phyloP scores from a whole-genome alignment of 176 grass and related monocot genomes.

The Panicum miliaceum region DNA sequence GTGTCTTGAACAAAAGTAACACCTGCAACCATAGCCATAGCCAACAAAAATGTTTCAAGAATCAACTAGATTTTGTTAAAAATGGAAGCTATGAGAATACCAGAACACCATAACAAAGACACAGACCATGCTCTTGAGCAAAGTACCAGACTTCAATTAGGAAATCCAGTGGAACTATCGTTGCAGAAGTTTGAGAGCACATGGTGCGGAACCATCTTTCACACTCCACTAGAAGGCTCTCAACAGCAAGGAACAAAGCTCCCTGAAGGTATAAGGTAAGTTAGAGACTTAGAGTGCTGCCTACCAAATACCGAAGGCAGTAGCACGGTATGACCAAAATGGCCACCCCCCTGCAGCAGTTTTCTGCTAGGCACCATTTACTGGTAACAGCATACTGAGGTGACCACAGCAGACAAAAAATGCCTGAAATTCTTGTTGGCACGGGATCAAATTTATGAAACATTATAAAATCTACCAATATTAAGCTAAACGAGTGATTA shows the following conservation, averaged over 20 bases:
- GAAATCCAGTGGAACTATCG: conserved; percentile 26
- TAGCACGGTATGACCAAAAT: not conserved
- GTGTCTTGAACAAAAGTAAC: conserved; percentile 54
- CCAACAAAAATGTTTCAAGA: not conserved
- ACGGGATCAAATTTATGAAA: too few species aligned
- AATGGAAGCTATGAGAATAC: not conserved
- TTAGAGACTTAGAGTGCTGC: not conserved
- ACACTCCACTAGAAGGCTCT: conserved; percentile 59
- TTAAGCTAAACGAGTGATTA: too few species aligned
- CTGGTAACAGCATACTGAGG: too few species aligned
- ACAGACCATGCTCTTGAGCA: conserved; percentile 45
- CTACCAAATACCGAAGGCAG: not conserved
- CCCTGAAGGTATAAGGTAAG: conserved; percentile 45
- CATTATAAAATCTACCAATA: too few species aligned
- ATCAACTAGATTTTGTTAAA: not conserved
- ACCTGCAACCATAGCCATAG: conserved; percentile 46
- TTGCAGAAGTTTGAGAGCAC: conserved; percentile 19
- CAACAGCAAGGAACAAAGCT: conserved; percentile 64
- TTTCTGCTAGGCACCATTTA: too few species aligned
- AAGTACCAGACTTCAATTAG: conserved; percentile 50
- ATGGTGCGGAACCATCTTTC: conserved; percentile 57
- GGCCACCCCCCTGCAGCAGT: not conserved
- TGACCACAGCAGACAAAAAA: too few species aligned
- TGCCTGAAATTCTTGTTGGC: too few species aligned
- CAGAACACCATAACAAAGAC: not conserved